phyloP scores from a whole-genome alignment of 345 rosid genomes.

The Melaleuca alternifolia region DNA sequence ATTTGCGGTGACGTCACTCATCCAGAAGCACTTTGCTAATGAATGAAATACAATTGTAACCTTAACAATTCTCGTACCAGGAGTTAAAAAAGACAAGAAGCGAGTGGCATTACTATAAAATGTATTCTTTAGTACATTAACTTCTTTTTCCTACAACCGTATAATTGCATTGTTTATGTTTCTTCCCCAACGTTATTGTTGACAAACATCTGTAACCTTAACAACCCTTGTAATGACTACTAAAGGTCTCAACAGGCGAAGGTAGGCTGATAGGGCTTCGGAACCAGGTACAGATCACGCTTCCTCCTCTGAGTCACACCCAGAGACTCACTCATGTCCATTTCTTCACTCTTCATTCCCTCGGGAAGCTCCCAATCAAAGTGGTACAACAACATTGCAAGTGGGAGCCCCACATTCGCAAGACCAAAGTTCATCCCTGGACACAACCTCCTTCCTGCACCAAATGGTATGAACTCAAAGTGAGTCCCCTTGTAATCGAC shows the following conservation, averaged over 20 bases:
- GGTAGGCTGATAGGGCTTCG: neutral
- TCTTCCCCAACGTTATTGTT: neutral
- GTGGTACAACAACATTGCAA: conserved; percentile 15
- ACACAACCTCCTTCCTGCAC: conserved; percentile 20
- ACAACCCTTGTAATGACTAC: neutral
- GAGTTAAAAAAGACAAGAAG: neutral
- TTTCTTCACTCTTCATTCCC: neutral
- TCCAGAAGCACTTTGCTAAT: neutral
- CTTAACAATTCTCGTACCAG: neutral
- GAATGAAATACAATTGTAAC: neutral
- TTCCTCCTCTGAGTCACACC: neutral
- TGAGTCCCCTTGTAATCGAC: conserved; percentile 13
- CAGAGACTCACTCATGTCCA: neutral
- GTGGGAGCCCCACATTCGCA: conserved; percentile 1
- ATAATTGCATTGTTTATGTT: neutral
- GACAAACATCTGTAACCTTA: neutral
- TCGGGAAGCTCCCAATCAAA: conserved; percentile 14
- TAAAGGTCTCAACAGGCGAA: neutral
- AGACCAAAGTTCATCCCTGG: conserved; percentile 12
- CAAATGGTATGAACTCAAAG: conserved; percentile 18
- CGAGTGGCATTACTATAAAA: neutral
- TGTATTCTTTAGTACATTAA: neutral
- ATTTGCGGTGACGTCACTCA: neutral
- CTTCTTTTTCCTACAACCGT: neutral
- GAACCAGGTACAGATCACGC: neutral